Base-by-base conservation (phyloP, 2,329 filamentous ascomycete species). In the Fusarium pseudoanthophilum region DNA sequence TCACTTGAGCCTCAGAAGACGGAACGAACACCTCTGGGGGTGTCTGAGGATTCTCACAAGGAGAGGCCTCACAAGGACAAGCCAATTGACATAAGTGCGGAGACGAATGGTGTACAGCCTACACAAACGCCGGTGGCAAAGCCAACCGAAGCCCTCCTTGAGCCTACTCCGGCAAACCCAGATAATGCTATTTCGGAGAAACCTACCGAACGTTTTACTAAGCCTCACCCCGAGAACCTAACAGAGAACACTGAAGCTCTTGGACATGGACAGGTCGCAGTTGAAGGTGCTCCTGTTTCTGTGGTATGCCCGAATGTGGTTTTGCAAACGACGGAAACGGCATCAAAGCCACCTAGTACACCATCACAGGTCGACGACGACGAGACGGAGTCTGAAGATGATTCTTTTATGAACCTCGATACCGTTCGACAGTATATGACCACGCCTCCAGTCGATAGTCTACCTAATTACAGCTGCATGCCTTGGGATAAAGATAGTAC, bases 341-440 rank as follows among this genome's bases (percentile, higher is more conserved):
- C 61, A 34, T 79, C 80, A n/a, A 84, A 77, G 36, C 77, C 78
- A 11, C 82, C 83, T 1, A 87, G 83, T 66, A 88, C 84, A 13
- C 85, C 86, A 8, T 88, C 86, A 8, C 86, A 85, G 45, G 81
- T 84, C 36, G 86, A 87, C 56, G 87, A 87, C 37, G 83, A 88
- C 57, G 86, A 87, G 53, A 89, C 87, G 5, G 87, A 89, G 68
- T 84, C 87, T 13, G 88, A 90, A 56, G 87, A 86, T 46, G 83
- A 87, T 42, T 84, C 87, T n/a, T 84, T 83, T 42, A 82, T 85
- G 68, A 84, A 84, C n/a, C 79, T 87, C 32, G 85, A 87, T 45
- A 82, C 83, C 11, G 84, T 87, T 34, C 84, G 88, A 16, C 83
- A 86, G 60, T 86, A 84, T 64, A 87, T 88, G 80, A 79, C 81